Base-by-base conservation (phyloP, 2,329 filamentous ascomycete species). In the Fusarium brevicatenulatum region DNA sequence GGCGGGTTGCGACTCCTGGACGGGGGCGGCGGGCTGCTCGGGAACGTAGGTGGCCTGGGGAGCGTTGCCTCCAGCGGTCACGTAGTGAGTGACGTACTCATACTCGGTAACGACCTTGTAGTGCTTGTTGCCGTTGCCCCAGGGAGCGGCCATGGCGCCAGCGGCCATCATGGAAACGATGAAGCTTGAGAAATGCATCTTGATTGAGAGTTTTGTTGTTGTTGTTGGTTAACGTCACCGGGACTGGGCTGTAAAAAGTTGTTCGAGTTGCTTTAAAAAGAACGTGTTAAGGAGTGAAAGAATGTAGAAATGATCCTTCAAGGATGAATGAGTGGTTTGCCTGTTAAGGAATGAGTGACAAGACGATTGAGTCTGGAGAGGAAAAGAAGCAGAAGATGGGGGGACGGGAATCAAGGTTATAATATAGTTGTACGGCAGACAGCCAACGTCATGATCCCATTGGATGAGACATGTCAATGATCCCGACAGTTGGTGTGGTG, bases 171-270 rank as follows among this genome's bases (percentile, higher is more conserved):
- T 57, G 50, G 67, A 53, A 43, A 54, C 44, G 54, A 65, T 15
- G 40, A 76, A 32, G 36, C 56, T 63, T 42, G 73, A 71, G 73
- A 71, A 76, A 54, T 68, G 69, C 73, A 76, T 76, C 49, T 74
- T 76, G 73, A 50, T 36, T 46, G 50, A 58, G 32, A 39, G 19
- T 72, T 72, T 50, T 50, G 30, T 55, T 52, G 43, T 42, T 53
- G 13, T 56, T 52, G 39, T 56, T 52, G 39, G 57, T 65, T 63
- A 67, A 55, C 53, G 72, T 74, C 72, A 66, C 72, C 71, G 44
- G 72, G 71, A 74, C 72, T 60, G 37, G 21, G 36, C 34, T 53
- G 42, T 53, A 63, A 62, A 58, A 56, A 49, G 25, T 28, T 46
- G 18, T 47, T 43, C n/a, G 32, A 50, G 32, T 39, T 54, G 49